Conservation (phyloP, 257 asterid species). For the Perilla frutescens region DNA sequence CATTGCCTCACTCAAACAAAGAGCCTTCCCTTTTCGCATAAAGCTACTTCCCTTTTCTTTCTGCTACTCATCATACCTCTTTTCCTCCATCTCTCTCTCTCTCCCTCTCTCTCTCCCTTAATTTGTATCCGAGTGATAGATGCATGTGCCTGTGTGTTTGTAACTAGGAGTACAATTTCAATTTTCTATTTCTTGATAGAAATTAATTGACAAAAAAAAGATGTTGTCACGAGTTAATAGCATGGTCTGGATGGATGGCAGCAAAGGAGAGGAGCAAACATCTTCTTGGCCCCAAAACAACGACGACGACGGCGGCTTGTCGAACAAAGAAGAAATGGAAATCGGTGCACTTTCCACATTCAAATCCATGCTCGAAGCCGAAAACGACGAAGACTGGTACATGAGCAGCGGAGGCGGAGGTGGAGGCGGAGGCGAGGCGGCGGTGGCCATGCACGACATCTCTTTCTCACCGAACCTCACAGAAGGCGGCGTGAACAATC, state of each 20-base stretch:
- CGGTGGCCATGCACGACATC: constrained; percentile 51
- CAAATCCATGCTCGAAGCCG: constrained; percentile 80
- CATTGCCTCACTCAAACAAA: constrained; percentile 37
- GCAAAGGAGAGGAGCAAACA: constrained; percentile 50
- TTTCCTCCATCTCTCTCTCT: neutral
- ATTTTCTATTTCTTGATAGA: neutral
- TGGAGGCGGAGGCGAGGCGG: constrained; percentile 19
- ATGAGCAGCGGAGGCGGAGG: constrained; percentile 22
- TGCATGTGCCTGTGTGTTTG: neutral
- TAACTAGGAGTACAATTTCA: neutral
- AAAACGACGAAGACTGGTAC: constrained; percentile 77
- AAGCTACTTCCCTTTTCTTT: constrained; percentile 44
- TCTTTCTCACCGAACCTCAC: constrained; percentile 58
- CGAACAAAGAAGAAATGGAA: constrained; percentile 54
- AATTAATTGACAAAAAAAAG: neutral
- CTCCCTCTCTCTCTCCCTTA: neutral
- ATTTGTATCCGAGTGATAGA: neutral
- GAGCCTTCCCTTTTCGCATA: constrained; percentile 28
- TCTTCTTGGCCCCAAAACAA: constrained; percentile 58
- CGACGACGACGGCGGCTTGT: constrained; percentile 31
- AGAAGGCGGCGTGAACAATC: constrained; percentile 44
- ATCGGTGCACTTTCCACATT: constrained; percentile 62
- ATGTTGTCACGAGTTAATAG: constrained; percentile 73
- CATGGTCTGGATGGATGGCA: constrained; percentile 79
- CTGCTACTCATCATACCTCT: constrained; percentile 14